Conservation (phyloP, 257 asterid species). For the Haberlea rhodopensis region DNA sequence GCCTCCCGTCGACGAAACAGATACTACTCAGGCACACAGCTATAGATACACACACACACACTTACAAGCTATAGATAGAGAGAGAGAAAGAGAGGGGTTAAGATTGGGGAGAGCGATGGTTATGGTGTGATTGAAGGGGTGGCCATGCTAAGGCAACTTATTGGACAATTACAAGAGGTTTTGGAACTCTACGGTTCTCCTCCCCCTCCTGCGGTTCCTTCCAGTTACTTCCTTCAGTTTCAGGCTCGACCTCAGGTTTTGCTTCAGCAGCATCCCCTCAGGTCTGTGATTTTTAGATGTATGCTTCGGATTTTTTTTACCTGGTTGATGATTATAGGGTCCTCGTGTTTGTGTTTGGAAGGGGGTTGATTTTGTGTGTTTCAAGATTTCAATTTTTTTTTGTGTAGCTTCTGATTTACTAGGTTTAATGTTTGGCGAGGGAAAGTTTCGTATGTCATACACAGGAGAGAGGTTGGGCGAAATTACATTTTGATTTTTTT, state of each 20-base stretch:
- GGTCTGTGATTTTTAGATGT: conserved; percentile 35
- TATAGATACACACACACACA: conserved; percentile 20
- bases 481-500: too few relatives aligned
- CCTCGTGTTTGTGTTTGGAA: neutral
- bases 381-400: neutral
- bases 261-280: conserved; percentile 36
- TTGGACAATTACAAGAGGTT: conserved; percentile 75
- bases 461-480: neutral
- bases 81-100: conserved; percentile 23
- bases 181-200: conserved; percentile 65
- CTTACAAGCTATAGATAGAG: conserved; percentile 29
- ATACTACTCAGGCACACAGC: neutral
- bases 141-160: conserved; percentile 92
- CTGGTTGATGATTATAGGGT: neutral
- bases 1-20: conserved; percentile 16
- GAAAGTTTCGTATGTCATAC: neutral
- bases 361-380: neutral
- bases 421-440: conserved; percentile 8
- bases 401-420: conserved; percentile 14
- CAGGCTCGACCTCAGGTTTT: conserved; percentile 40
- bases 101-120: conserved; percentile 25
- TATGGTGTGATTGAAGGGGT: conserved; percentile 55
- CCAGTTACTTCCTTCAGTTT: conserved; percentile 52
- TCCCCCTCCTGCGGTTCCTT: conserved; percentile 39
- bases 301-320: conserved; percentile 2